Conservation (phyloP, 257 asterid genomes). For the Cinchona pubescens region DNA sequence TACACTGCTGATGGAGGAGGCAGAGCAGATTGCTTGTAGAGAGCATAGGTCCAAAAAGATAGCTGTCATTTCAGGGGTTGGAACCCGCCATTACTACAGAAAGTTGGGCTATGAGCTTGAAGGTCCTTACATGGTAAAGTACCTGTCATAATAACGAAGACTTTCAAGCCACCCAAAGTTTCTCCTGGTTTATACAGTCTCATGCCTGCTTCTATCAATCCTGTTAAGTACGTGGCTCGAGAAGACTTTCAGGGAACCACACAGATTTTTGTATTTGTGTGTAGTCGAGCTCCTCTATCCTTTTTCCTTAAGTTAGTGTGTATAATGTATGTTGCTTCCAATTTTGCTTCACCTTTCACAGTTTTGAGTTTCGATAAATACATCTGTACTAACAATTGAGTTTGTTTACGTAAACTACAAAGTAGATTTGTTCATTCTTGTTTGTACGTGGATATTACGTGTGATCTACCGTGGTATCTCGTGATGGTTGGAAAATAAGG, state of each 20-base stretch:
- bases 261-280: background rate
- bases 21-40: conserved; percentile 66
- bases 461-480: background rate
- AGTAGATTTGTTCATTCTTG: no score
- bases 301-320: no score
- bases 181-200: background rate
- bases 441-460: no score
- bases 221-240: no score
- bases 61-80: conserved; percentile 94
- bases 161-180: background rate
- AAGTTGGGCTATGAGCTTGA: conserved; percentile 95
- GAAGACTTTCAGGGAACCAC: background rate
- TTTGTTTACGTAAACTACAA: background rate
- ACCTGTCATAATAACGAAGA: conserved; percentile 37
- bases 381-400: background rate
- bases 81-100: conserved; percentile 93
- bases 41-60: conserved; percentile 90
- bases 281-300: background rate
- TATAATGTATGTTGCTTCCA: background rate
- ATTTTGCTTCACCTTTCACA: background rate
- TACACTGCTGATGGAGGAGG: conserved; percentile 94
- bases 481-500: background rate
- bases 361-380: background rate
- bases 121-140: conserved; percentile 98
- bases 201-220: background rate